Evolutionary conservation across 2,329 filamentous ascomycete genomes (phyloP).

Genomic region (Aspergillus carbonarius): DNA sequence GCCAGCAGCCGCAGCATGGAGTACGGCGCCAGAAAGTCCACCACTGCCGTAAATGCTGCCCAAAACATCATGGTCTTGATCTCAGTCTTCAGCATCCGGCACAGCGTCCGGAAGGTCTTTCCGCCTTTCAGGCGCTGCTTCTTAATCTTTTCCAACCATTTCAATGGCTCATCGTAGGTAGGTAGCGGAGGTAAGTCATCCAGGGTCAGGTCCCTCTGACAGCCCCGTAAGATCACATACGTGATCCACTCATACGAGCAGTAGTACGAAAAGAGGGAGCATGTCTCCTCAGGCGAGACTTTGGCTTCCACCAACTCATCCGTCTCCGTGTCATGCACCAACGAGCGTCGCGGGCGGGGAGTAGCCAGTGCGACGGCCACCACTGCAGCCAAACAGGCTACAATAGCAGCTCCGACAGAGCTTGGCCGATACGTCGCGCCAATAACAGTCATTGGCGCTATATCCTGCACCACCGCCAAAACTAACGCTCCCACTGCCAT

Average conservation of each 20-base stretch:
- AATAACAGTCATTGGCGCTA: slow-evolving; percentile 27
- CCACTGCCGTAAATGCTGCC: slow-evolving; percentile 21
- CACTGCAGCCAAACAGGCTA: slow-evolving; percentile 18
- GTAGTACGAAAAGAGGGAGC: slow-evolving; percentile 34
- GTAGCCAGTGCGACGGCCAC: slow-evolving; percentile 18
- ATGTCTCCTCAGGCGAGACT: slow-evolving; percentile 32
- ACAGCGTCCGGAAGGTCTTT: slow-evolving; percentile 29
- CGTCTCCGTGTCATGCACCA: slow-evolving; percentile 19
- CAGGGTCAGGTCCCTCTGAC: slow-evolving; percentile 28
- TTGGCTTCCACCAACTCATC: slow-evolving; percentile 11
- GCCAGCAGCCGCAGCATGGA: slow-evolving; percentile 55
- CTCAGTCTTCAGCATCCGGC: slow-evolving; percentile 24
- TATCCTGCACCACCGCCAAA: slow-evolving; percentile 22
- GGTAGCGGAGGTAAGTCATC: slow-evolving; percentile 35
- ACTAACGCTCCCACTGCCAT: slow-evolving; percentile 17
- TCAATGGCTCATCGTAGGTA: slow-evolving; percentile 29
- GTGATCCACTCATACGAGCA: slow-evolving; percentile 37
- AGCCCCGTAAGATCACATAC: slow-evolving; percentile 30
- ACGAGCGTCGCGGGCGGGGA: slow-evolving; percentile 19
- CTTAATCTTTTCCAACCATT: slow-evolving; percentile 27
- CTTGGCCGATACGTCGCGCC: slow-evolving; percentile 19
- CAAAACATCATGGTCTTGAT: slow-evolving; percentile 30
- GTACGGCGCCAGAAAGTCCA: slow-evolving; percentile 55
- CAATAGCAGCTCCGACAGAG: slow-evolving; percentile 17
- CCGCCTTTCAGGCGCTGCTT: slow-evolving; percentile 26